Conservation (phyloP, 345 rosid genomes). For the Conringia planisiliqua region DNA sequence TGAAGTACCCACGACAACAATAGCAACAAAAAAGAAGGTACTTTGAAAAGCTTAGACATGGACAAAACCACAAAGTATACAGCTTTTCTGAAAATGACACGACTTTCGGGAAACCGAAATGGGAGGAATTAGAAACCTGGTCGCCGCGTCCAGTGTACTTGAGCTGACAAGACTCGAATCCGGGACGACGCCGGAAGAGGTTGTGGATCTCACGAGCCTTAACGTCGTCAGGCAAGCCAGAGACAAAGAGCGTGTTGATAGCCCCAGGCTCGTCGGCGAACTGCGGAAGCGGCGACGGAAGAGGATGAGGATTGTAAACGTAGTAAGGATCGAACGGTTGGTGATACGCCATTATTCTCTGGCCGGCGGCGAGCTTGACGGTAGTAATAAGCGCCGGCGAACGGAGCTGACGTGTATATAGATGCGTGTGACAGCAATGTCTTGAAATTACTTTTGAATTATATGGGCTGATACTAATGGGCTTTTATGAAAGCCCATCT, state of each 20-base stretch:
- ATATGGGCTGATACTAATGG: not conserved
- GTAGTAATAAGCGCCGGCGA: constrained; percentile 23
- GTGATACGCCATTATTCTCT: constrained; percentile 44
- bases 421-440: not conserved
- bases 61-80: not conserved
- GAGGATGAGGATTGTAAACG: constrained; percentile 31
- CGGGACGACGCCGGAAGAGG: constrained; percentile 72
- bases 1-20: constrained; percentile 19
- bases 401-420: constrained; percentile 5
- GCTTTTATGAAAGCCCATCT: not conserved
- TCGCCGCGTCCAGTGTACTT: constrained; percentile 93
- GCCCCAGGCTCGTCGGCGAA: constrained; percentile 37
- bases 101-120: not conserved
- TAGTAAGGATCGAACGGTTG: constrained; percentile 62
- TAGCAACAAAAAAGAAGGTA: not conserved
- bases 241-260: constrained; percentile 72
- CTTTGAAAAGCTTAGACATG: not conserved
- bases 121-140: constrained; percentile 46
- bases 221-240: constrained; percentile 87
- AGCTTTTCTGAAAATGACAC: not conserved
- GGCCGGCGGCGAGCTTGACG: constrained; percentile 21
- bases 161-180: constrained; percentile 81
- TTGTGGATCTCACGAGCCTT: constrained; percentile 92
- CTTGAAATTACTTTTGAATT: not conserved
- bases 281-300: constrained; percentile 23